These are phyloP conservation scores for Salix suchowensis DNA, from an alignment of 345 rosid genomes.

Conservation along the genomic window DNA sequence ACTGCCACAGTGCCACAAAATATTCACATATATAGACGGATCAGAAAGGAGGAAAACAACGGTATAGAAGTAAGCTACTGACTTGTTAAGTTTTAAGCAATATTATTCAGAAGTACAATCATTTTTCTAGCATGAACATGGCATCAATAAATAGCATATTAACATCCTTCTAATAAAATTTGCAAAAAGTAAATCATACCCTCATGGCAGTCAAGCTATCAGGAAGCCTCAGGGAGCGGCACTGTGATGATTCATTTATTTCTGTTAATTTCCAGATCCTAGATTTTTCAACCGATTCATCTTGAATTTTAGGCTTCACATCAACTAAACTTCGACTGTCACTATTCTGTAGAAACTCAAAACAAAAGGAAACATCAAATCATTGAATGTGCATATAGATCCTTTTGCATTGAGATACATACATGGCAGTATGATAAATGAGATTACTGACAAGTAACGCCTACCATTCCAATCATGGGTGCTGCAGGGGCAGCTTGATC, in stretches of 20 bases:
- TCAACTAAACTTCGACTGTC: conserved; percentile 52
- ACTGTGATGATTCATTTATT: conserved; percentile 68
- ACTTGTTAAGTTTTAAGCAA: background rate
- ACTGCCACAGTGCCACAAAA: background rate
- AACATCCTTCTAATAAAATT: background rate
- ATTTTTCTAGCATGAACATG: background rate
- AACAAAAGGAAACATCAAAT: conserved; percentile 2
- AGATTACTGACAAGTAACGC: conserved; percentile 7
- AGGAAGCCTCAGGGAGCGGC: conserved; percentile 65
- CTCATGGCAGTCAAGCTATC: conserved; percentile 49
- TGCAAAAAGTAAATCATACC: conserved; percentile 35
- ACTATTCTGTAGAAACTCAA: conserved; percentile 40
- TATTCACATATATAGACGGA: background rate
- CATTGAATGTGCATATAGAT: background rate
- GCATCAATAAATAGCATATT: background rate
- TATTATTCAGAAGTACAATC: background rate
- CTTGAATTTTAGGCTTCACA: conserved; percentile 62
- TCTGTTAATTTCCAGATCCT: conserved; percentile 66
- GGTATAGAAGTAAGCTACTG: background rate
- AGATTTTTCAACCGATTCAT: conserved; percentile 54
- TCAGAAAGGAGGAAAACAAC: background rate
- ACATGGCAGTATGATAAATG: background rate
- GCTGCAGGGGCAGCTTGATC: conserved; percentile 50
- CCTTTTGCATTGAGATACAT: background rate
- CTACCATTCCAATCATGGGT: conserved; percentile 58